These are phyloP conservation scores for Nakazawaea sp. DNA, from an alignment of 805 yeast genomes.

Conservation along the genomic window DNA sequence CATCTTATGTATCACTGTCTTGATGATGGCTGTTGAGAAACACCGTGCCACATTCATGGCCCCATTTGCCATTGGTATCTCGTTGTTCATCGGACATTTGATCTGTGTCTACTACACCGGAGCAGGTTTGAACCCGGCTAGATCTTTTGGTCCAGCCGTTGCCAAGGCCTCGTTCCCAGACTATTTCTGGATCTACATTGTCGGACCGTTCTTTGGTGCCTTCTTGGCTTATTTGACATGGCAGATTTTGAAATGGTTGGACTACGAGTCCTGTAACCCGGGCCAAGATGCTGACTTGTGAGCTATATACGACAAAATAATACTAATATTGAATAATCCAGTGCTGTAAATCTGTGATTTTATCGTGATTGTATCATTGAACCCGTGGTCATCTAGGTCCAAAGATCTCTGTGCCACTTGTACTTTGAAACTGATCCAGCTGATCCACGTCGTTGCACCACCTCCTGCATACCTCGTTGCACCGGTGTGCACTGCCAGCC, in stretches of 20 bases:
- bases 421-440: no score
- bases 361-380: no score
- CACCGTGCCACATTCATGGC: constrained; percentile 71
- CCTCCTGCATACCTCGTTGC: no score
- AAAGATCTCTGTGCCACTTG: no score
- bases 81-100: constrained; percentile 77
- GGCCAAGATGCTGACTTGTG: constrained; percentile 56
- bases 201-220: constrained; percentile 78
- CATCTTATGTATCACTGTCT: constrained; percentile 66
- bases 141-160: constrained; percentile 78
- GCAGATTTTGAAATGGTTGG: constrained; percentile 56
- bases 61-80: constrained; percentile 76
- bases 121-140: constrained; percentile 89
- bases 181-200: constrained; percentile 92
- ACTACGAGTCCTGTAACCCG: constrained; percentile 65
- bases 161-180: constrained; percentile 68
- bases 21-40: constrained; percentile 80
- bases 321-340: no score
- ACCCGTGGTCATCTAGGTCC: no score
- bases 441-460: no score
- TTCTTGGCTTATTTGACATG: constrained; percentile 59
- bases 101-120: constrained; percentile 80
- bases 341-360: no score
- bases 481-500: no score
- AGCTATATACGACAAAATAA: constrained; percentile 4